These are phyloP conservation scores for Pterulicium gracile DNA, from an alignment of 1,284 basidiomycete species.

Conservation along the genomic window DNA sequence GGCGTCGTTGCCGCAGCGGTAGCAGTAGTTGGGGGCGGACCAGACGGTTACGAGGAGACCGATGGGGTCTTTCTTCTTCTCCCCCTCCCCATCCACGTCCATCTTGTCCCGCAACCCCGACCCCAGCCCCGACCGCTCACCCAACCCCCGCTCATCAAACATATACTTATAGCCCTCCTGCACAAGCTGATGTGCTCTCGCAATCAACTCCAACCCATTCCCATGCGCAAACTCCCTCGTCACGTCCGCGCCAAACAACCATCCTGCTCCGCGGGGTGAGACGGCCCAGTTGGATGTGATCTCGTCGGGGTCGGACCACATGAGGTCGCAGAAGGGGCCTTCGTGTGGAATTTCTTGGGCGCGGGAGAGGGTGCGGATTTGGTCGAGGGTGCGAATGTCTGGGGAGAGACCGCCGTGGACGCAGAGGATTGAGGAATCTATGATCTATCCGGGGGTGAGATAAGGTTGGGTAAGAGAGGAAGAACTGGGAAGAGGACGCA, in stretches of 20 bases:
- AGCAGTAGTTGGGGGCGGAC: conserved; percentile 96
- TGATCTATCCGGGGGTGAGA: conserved; percentile 20
- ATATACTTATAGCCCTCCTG: conserved; percentile 99
- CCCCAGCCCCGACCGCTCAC: too few relatives aligned
- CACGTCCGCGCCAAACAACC: conserved; percentile 89
- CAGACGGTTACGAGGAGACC: conserved; percentile 86
- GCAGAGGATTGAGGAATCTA: conserved; percentile 90
- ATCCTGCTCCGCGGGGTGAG: conserved; percentile 94
- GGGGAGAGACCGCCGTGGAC: conserved; percentile 93
- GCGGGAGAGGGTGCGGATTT: conserved; percentile 93
- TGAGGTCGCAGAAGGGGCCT: conserved; percentile 95
- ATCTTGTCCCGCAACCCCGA: too few relatives aligned
- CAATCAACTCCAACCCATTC: conserved; percentile 92
- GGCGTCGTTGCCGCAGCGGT: conserved; percentile 71
- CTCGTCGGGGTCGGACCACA: conserved; percentile 99
- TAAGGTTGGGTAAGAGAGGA: not conserved
- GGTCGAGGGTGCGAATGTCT: conserved; percentile 45
- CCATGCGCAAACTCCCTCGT: conserved; percentile 84
- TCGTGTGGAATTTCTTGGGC: conserved; percentile 99
- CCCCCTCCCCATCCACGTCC: too few relatives aligned
- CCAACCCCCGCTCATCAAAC: conserved; percentile 63
- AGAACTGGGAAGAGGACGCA: conserved; percentile 21
- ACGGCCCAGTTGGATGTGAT: conserved; percentile 85
- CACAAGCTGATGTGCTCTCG: conserved; percentile 93
- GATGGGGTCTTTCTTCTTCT: not conserved